Percentiles rank a stretch among this genome's conserved stretches.
Evolutionary conservation across 306 rosid species (phyloP).

Genomic region (Begonia peltatifolia): DNA sequence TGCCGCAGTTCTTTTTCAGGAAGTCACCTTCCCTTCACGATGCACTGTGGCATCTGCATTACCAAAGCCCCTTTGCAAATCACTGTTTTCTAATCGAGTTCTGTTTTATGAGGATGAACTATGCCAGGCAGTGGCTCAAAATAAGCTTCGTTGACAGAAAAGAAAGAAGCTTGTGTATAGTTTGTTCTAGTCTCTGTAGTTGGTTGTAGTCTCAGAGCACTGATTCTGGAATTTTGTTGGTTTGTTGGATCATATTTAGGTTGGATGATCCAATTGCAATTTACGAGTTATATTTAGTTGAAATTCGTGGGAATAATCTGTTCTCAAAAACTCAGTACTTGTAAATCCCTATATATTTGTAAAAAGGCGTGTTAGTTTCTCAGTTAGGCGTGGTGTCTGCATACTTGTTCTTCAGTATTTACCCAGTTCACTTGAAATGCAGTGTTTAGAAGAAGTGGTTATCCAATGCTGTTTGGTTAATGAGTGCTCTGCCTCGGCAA

Average conservation of each 20-base stretch:
- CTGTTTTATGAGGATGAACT: conserved; percentile 90
- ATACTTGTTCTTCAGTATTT: too few species aligned
- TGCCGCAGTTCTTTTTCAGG: conserved; percentile 88
- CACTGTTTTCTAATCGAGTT: conserved; percentile 81
- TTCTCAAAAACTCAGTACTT: background rate
- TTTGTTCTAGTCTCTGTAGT: conserved; percentile 10
- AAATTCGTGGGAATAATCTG: background rate
- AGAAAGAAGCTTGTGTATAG: conserved; percentile 28
- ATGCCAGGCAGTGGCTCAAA: conserved; percentile 95
- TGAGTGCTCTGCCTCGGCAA: too few species aligned
- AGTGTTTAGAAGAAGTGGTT: too few species aligned
- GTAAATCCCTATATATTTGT: background rate
- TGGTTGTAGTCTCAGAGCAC: conserved; percentile 22
- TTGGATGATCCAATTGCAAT: conserved; percentile 20
- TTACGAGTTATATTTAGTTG: background rate
- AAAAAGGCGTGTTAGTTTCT: background rate
- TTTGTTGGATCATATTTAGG: conserved; percentile 38
- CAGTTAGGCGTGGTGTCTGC: background rate
- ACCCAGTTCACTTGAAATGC: too few species aligned
- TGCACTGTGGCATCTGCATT: conserved; percentile 63
- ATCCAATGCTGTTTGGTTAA: too few species aligned
- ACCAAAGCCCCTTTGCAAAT: conserved; percentile 68
- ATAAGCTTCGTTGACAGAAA: conserved; percentile 50
- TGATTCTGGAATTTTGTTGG: conserved; percentile 45
- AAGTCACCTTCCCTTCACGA: conserved; percentile 51